Percentiles rank a stretch among this genome's conserved stretches.
These are phyloP conservation scores for Penicillium macrosclerotiorum DNA, from an alignment of 495 filamentous ascomycete species.

Conservation along the genomic window DNA sequence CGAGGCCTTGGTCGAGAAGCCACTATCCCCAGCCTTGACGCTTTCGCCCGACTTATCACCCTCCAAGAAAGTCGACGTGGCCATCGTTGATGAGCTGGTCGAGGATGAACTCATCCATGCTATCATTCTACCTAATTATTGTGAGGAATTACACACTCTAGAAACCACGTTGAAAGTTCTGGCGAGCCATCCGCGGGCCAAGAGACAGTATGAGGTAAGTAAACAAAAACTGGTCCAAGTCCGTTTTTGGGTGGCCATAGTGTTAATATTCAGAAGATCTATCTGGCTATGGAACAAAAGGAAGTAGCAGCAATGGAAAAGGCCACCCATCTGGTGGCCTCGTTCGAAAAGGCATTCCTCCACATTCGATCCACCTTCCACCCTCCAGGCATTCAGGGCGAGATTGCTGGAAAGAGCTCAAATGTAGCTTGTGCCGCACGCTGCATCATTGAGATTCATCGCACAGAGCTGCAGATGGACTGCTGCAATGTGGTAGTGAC, in stretches of 20 bases:
- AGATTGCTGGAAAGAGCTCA: conserved; percentile 67
- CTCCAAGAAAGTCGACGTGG: conserved; percentile 6
- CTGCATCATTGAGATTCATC: conserved; percentile 56
- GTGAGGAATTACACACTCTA: conserved; percentile 63
- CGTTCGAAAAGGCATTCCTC: conserved; percentile 58
- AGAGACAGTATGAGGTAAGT: conserved; percentile 64
- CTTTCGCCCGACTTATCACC: conserved; percentile 6
- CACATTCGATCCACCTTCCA: conserved; percentile 61
- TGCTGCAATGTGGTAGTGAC: conserved; percentile 63
- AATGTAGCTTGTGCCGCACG: conserved; percentile 65
- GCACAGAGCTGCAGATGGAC: conserved; percentile 31
- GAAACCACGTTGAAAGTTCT: conserved; percentile 64
- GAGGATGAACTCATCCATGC: conserved; percentile 52
- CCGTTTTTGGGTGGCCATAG: no score
- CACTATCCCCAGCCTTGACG: conserved; percentile 10
- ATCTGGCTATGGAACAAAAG: conserved; percentile 69
- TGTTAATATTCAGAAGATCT: conserved; percentile 44
- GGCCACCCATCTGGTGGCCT: conserved; percentile 49
- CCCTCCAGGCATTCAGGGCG: conserved; percentile 56
- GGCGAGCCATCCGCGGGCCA: conserved; percentile 61
- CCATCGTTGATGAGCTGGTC: conserved; percentile 5
- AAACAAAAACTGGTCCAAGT: no score
- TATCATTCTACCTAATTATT: conserved; percentile 68
- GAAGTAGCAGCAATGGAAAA: conserved; percentile 53
- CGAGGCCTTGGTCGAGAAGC: conserved; percentile 7